Evolutionary conservation across 768 basidiomycete genomes (phyloP).

Genomic region (Calvatia gigantea): DNA sequence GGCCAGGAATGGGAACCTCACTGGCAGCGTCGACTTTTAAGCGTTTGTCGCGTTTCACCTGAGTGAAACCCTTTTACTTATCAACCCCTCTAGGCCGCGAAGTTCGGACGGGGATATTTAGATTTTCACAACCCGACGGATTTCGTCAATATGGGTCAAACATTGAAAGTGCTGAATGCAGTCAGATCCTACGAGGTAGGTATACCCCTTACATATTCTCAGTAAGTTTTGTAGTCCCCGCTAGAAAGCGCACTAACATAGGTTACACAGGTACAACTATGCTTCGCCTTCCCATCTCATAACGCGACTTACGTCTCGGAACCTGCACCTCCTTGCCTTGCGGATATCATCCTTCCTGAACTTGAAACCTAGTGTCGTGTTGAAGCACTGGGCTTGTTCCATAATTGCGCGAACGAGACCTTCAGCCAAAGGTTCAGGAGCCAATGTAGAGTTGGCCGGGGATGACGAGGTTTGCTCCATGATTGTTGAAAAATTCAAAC

Average conservation of each 20-base stretch:
- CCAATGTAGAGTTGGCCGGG: slow-evolving; percentile 53
- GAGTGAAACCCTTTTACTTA: not conserved
- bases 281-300: slow-evolving; percentile 81
- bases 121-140: slow-evolving; percentile 92
- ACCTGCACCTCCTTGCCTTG: slow-evolving; percentile 88
- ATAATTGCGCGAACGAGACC: slow-evolving; percentile 80
- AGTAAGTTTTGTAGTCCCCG: slow-evolving; percentile 48
- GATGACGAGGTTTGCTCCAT: slow-evolving; percentile 77
- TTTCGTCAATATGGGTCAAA: slow-evolving; percentile 90
- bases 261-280: slow-evolving; percentile 68
- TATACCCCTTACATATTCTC: slow-evolving; percentile 86
- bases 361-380: slow-evolving; percentile 79
- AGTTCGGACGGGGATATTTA: slow-evolving; percentile 91
- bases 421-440: slow-evolving; percentile 46
- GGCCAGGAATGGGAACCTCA: slow-evolving; percentile 87
- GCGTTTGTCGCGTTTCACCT: slow-evolving; percentile 42
- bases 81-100: slow-evolving; percentile 67
- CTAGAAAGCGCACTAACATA: slow-evolving; percentile 2
- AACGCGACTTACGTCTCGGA: slow-evolving; percentile 77
- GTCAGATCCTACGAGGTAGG: slow-evolving; percentile 90
- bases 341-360: slow-evolving; percentile 83
- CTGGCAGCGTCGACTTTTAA: slow-evolving; percentile 86
- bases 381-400: slow-evolving; percentile 95
- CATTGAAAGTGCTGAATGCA: slow-evolving; percentile 90
- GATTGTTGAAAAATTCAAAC: slow-evolving; percentile 90